Evolutionary conservation across 108 stramenopile genomes (phyloP).

Genomic region (Schizochytrium sp.): DNA sequence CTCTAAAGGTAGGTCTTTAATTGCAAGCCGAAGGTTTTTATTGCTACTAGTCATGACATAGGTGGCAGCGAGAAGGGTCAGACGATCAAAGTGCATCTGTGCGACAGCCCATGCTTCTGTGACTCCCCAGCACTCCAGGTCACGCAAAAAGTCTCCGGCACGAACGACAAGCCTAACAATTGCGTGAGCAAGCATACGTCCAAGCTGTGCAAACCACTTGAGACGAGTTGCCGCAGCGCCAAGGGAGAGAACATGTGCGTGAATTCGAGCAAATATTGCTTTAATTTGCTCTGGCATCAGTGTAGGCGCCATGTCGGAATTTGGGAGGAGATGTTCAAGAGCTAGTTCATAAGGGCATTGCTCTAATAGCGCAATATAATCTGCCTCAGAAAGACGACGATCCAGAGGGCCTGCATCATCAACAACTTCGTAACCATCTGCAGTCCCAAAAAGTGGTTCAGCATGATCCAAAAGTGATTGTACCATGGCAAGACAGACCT

Average conservation of each 20-base stretch:
- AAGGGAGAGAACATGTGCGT: constrained; percentile 5
- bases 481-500: constrained; percentile 41
- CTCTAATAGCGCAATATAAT: background rate
- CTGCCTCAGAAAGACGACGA: background rate
- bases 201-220: background rate
- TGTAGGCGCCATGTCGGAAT: background rate
- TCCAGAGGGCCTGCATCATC: background rate
- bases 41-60: constrained; percentile 7
- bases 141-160: background rate
- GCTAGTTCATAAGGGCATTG: background rate
- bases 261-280: background rate
- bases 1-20: constrained; percentile 21
- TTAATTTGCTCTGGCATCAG: constrained; percentile 4
- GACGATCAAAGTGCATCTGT: constrained; percentile 38
- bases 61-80: background rate
- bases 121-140: constrained; percentile 18
- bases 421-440: constrained; percentile 13
- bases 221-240: background rate
- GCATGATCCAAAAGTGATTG: background rate
- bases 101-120: constrained; percentile 1
- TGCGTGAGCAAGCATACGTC: background rate
- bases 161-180: background rate
- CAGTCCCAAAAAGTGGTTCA: background rate
- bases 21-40: background rate
- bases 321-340: background rate